Conservation (phyloP, 2,329 filamentous ascomycete genomes). For the Diaporthe capsici region DNA sequence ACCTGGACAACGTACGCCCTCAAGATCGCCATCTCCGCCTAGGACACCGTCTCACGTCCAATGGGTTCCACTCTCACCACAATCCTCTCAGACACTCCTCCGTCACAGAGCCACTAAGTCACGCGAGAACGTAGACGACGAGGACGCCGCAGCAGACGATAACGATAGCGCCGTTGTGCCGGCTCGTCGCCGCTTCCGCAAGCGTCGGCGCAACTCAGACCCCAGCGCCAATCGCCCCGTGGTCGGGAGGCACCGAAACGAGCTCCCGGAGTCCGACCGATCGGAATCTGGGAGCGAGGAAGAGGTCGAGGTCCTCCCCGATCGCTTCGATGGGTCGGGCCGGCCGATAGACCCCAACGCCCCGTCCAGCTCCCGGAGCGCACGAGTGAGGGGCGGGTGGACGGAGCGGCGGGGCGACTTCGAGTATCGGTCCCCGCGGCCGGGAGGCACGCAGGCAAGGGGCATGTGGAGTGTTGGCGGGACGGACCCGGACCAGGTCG, state of each 20-base stretch:
- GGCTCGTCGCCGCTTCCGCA: conserved; percentile 25
- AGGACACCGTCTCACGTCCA: conserved; percentile 39
- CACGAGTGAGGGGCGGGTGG: conserved; percentile 43
- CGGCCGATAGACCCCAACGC: conserved; percentile 53
- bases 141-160: not conserved
- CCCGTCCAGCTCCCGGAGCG: conserved; percentile 32
- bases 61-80: conserved; percentile 65
- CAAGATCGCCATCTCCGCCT: conserved; percentile 56
- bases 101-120: conserved; percentile 51
- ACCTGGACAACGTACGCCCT: conserved; percentile 38
- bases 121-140: conserved; percentile 17
- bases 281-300: conserved; percentile 54
- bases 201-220: conserved; percentile 52
- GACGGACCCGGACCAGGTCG: conserved; percentile 58
- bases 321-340: conserved; percentile 62
- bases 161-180: conserved; percentile 28
- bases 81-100: conserved; percentile 61
- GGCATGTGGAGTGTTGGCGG: conserved; percentile 62
- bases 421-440: conserved; percentile 49
- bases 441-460: conserved; percentile 46
- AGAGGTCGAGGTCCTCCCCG: conserved; percentile 60
- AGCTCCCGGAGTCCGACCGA: conserved; percentile 48
- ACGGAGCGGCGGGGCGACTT: conserved; percentile 60
- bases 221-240: conserved; percentile 51
- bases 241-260: conserved; percentile 45